Base-by-base conservation (phyloP, 2,329 filamentous ascomycete genomes). In the Curvularia spicifera region DNA sequence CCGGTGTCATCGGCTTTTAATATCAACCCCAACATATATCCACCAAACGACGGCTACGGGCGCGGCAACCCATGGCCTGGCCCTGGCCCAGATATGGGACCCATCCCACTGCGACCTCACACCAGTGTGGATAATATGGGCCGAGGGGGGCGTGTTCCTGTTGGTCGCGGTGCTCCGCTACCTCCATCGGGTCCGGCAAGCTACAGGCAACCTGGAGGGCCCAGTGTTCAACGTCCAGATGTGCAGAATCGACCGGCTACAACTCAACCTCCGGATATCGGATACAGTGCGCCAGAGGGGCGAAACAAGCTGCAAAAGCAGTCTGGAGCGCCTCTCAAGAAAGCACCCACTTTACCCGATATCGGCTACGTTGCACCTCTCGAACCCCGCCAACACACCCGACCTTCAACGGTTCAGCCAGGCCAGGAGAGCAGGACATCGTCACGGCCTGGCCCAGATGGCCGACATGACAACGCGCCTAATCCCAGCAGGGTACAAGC, bases 1-100 rank as follows among this genome's bases (percentile, higher is more conserved):
- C 69, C 80, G 42, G 47, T 55, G 15, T 78, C 74, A 13, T 80
- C 80, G 15, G 82, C 83, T 5, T 85, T 85, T 73, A 81, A 81
- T 45, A 77, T 85, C 59, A 80, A 80, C 60, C 79, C 82, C 5
- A 76, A 81, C 31, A 60, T 78, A 4, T 84, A 71, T 48, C 64
- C 66, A 47, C 39, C 67, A 8, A 70, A 71, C 37, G 68, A 74
- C 54, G 65, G 65, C 2, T 71, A 72, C 43, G 71, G 71, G 26
- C 68, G 74, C 26, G 69, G 71, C 12, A 67, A 69, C 35, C 57
- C 64, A 28, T 69, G 68, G 39, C 69, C 51, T 39, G 67, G 68
- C 35, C 64, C 51, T 39, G 67, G 68, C 33, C 55, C 53, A 8
- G 67, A 74, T 33, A 66, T 71, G 57, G 70, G 66, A n/a, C 64